phyloP scores from a whole-genome alignment of 2,329 filamentous ascomycete species.

The Talaromyces funiculosus region DNA sequence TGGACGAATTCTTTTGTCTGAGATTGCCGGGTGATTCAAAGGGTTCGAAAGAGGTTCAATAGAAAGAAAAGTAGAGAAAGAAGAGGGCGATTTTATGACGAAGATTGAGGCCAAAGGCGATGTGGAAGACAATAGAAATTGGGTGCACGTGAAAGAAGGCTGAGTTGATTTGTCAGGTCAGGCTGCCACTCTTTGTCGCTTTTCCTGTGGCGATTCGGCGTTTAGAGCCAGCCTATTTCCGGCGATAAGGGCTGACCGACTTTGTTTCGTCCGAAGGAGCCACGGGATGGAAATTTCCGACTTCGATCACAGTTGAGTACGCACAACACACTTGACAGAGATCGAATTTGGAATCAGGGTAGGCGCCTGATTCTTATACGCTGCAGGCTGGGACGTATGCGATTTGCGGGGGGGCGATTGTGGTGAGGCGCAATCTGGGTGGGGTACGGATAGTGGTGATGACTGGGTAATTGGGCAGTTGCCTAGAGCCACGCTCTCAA shows the following conservation, averaged over 20 bases:
- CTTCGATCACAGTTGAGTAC: background rate
- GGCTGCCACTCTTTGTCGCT: constrained; percentile 8
- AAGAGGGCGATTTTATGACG: constrained; percentile 19
- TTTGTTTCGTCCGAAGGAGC: background rate
- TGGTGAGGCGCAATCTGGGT: constrained; percentile 8
- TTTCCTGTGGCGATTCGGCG: constrained; percentile 13
- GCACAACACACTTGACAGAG: background rate
- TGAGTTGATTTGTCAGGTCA: constrained; percentile 22
- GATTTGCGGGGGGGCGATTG: constrained; percentile 9
- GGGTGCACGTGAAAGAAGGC: constrained; percentile 13
- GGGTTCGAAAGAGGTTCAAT: background rate
- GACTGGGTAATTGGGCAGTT: background rate
- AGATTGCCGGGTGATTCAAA: background rate
- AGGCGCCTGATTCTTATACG: background rate
- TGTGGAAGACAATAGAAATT: constrained; percentile 26
- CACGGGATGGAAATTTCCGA: background rate
- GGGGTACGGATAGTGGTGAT: constrained; percentile 4
- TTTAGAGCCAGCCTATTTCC: constrained; percentile 7
- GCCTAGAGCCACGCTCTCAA: background rate
- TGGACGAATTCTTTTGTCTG: background rate
- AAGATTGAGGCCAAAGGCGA: constrained; percentile 19
- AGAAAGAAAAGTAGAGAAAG: background rate
- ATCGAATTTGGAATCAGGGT: background rate
- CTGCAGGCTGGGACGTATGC: background rate
- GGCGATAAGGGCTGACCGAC: constrained; percentile 12